Conservation (phyloP, 1,284 basidiomycete species). For the Boletellus deceptivus region DNA sequence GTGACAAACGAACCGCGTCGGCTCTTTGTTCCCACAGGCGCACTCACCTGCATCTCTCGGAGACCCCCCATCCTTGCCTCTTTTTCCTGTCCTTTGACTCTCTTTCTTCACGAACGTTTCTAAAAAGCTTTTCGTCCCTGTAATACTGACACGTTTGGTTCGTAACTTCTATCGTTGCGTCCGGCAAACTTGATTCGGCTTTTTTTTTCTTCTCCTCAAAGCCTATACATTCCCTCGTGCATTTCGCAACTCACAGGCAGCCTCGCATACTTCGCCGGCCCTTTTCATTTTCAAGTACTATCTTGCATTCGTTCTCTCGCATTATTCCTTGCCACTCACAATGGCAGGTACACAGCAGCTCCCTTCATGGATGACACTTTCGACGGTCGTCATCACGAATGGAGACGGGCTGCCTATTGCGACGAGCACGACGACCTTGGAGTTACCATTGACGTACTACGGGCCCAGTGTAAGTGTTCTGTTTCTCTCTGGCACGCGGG, state of each 20-base stretch:
- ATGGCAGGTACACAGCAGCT: constrained; percentile 55
- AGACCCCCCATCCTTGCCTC: constrained; percentile 9
- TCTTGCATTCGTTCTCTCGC: constrained; percentile 1
- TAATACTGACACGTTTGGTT: constrained; percentile 15
- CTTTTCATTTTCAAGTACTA: constrained; percentile 2
- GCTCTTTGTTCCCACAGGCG: constrained; percentile 20
- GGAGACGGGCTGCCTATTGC: constrained; percentile 48
- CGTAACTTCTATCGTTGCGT: constrained; percentile 1
- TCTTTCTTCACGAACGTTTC: constrained; percentile 11
- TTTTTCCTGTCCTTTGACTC: constrained; percentile 1
- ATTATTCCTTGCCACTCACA: constrained; percentile 9
- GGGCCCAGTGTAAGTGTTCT: constrained; percentile 63
- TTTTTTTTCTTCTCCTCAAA: constrained; percentile 4
- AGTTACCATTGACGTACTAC: constrained; percentile 67
- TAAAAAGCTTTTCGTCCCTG: constrained; percentile 13
- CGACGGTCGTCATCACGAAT: constrained; percentile 49
- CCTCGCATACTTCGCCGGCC: background rate
- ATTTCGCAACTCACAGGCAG: constrained; percentile 5
- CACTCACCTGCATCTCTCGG: constrained; percentile 10
- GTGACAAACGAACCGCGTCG: constrained; percentile 34
- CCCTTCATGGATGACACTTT: constrained; percentile 64
- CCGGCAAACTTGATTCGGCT: background rate
- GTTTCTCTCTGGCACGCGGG: background rate
- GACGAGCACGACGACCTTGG: constrained; percentile 51
- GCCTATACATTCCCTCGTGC: constrained; percentile 27